These are phyloP conservation scores for Termitomyces sp. DNA, from an alignment of 768 basidiomycete genomes.

Conservation along the genomic window DNA sequence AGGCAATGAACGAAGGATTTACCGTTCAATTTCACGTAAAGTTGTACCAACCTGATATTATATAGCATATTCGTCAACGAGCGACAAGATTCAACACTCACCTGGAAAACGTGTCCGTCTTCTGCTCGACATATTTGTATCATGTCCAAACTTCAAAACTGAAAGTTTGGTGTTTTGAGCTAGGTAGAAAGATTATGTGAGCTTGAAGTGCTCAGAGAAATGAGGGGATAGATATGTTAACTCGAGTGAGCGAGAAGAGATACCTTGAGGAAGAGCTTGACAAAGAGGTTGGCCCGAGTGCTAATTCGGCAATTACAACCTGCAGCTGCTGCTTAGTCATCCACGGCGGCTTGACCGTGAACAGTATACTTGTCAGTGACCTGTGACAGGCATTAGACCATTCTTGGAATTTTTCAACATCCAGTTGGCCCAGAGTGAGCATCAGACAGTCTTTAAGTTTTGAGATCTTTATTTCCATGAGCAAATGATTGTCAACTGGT, in stretches of 20 bases:
- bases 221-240: too few species aligned
- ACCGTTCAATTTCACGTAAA: conserved; percentile 79
- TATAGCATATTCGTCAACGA: conserved; percentile 2
- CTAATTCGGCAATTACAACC: not conserved
- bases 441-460: too few species aligned
- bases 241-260: not conserved
- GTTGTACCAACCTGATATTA: conserved; percentile 54
- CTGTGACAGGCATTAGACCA: too few species aligned
- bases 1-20: conserved; percentile 16
- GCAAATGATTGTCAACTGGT: too few species aligned
- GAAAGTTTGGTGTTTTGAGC: not conserved
- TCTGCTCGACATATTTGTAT: conserved; percentile 65
- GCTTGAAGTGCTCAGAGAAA: not conserved
- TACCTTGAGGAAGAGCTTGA: not conserved
- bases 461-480: too few species aligned
- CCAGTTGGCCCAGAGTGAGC: too few species aligned
- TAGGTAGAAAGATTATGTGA: not conserved
- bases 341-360: not conserved
- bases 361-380: too few species aligned
- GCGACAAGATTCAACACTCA: conserved; percentile 18
- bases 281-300: not conserved
- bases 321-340: not conserved
- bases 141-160: conserved; percentile 33
- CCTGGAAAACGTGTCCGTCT: conserved; percentile 61
- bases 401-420: too few species aligned